These are phyloP conservation scores for Leccinum subtestaceum DNA, from an alignment of 768 basidiomycete genomes.

Conservation along the genomic window DNA sequence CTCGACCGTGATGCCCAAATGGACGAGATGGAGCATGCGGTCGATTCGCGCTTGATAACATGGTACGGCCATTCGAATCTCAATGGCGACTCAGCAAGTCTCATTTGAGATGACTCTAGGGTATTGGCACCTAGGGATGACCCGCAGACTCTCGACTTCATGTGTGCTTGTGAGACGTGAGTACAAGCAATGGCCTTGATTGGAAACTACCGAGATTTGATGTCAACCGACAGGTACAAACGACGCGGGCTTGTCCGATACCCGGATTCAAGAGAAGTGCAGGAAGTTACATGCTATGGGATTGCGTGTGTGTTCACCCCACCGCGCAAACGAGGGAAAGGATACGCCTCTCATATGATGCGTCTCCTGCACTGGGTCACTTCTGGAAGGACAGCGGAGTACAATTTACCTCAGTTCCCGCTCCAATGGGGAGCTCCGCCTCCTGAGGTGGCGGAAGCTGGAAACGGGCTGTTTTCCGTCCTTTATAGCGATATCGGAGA, in stretches of 20 bases:
- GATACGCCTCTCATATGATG: slow-evolving; percentile 66
- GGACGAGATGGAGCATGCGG: slow-evolving; percentile 43
- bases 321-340: slow-evolving; percentile 44
- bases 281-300: slow-evolving; percentile 45
- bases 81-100: not conserved
- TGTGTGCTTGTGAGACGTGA: slow-evolving; percentile 64
- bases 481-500: slow-evolving; percentile 54
- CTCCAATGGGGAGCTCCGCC: slow-evolving; percentile 45
- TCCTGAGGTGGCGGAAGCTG: slow-evolving; percentile 28
- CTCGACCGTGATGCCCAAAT: slow-evolving; percentile 39
- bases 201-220: not conserved
- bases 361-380: slow-evolving; percentile 57
- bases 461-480: slow-evolving; percentile 44
- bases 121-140: slow-evolving; percentile 53
- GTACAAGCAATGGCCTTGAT: slow-evolving; percentile 16
- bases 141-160: slow-evolving; percentile 50
- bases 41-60: slow-evolving; percentile 44
- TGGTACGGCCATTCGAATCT: slow-evolving; percentile 38
- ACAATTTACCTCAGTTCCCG: slow-evolving; percentile 37
- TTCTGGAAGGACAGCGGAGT: slow-evolving; percentile 31
- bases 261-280: slow-evolving; percentile 18
- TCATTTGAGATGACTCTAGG: slow-evolving; percentile 34
- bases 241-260: slow-evolving; percentile 33
- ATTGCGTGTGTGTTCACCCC: slow-evolving; percentile 60
- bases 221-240: slow-evolving; percentile 30